These are phyloP conservation scores for Hemisphaericaspora subhashii DNA, from an alignment of 1,139 yeast species.

Conservation along the genomic window DNA sequence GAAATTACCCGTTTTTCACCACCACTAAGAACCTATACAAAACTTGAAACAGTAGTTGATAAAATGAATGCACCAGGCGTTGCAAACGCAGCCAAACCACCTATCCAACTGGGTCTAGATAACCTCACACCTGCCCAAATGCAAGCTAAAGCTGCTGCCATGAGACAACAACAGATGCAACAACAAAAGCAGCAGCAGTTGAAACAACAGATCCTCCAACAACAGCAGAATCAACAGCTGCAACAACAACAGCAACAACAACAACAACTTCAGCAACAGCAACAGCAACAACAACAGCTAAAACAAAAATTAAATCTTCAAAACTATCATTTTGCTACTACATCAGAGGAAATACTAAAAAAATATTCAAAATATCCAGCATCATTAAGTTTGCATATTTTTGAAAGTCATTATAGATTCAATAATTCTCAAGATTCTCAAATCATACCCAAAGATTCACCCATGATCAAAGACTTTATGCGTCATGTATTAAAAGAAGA, in stretches of 20 bases:
- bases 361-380: slow-evolving; percentile 81
- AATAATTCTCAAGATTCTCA: slow-evolving; percentile 70
- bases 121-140: slow-evolving; percentile 10
- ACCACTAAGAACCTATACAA: not conserved
- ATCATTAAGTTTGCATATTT: slow-evolving; percentile 83
- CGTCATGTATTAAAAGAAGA: slow-evolving; percentile 77
- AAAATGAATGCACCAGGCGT: slow-evolving; percentile 11
- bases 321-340: slow-evolving; percentile 62
- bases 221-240: slow-evolving; percentile 10
- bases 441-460: slow-evolving; percentile 76
- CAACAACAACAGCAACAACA: slow-evolving; percentile 11
- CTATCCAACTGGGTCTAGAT: slow-evolving; percentile 2
- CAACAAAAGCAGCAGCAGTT: slow-evolving; percentile 15
- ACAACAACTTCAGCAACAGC: slow-evolving; percentile 30
- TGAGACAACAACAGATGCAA: slow-evolving; percentile 12
- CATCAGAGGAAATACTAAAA: slow-evolving; percentile 70
- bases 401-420: slow-evolving; percentile 84
- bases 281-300: slow-evolving; percentile 22
- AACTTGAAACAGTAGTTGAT: not conserved
- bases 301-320: slow-evolving; percentile 34
- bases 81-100: slow-evolving; percentile 7
- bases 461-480: slow-evolving; percentile 77
- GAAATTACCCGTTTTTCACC: not conserved
- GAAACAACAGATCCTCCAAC: slow-evolving; percentile 7
- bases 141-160: slow-evolving; percentile 10